A percentile compares a stretch with the other conserved stretches of the same genome.
Evolutionary conservation across 73 alveolate species (phyloP).

Genomic region (Effrenium voratum): DNA sequence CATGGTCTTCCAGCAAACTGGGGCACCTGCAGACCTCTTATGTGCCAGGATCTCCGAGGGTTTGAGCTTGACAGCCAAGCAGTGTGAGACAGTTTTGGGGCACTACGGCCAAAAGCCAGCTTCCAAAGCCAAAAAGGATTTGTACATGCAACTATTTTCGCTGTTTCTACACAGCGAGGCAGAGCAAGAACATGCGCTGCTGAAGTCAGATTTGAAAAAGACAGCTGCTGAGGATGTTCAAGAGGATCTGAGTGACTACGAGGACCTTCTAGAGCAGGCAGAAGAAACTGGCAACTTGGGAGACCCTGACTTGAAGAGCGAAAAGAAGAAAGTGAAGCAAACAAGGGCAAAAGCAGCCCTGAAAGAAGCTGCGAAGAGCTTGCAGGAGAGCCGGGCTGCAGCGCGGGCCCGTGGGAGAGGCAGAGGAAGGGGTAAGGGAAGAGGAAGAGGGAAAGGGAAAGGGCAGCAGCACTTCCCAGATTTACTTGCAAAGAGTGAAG

Average conservation of each 20-base stretch:
- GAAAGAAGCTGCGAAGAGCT: background rate
- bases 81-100: background rate
- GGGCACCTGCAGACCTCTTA: background rate
- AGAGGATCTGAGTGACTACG: background rate
- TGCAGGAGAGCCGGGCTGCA: too few relatives aligned
- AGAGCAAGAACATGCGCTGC: background rate
- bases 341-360: background rate
- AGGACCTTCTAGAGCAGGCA: background rate
- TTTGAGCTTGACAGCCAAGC: background rate
- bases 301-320: background rate
- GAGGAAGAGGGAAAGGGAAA: constrained; percentile 13
- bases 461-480: too few relatives aligned
- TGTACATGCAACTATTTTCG: background rate
- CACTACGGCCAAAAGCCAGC: background rate
- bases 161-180: background rate
- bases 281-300: constrained; percentile 9
- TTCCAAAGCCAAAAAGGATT: background rate
- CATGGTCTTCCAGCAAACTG: background rate
- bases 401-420: background rate
- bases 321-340: background rate
- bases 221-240: background rate
- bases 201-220: background rate
- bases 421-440: background rate
- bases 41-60: background rate
- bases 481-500: too few relatives aligned